phyloP scores from a whole-genome alignment of 352 stramenopile species.

The Pythium biforme region DNA sequence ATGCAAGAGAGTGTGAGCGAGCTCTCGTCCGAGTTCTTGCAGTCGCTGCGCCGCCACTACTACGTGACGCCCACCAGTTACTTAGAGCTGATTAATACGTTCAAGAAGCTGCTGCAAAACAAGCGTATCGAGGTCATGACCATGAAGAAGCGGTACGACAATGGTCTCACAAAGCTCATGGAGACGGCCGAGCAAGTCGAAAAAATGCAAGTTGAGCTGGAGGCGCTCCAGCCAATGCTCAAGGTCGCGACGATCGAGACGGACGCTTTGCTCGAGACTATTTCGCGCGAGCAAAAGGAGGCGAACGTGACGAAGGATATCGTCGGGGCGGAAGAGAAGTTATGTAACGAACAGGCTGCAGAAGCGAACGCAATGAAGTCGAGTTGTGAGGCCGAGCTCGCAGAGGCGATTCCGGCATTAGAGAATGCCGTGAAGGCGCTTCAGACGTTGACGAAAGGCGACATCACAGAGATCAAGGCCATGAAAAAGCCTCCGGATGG shows the following conservation, averaged over 20 bases:
- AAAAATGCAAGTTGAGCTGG: slow-evolving; percentile 92
- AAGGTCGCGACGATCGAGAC: slow-evolving; percentile 91
- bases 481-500: slow-evolving; percentile 95
- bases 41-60: slow-evolving; percentile 90
- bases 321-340: slow-evolving; percentile 80
- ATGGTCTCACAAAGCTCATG: slow-evolving; percentile 92
- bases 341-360: slow-evolving; percentile 84
- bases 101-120: slow-evolving; percentile 91
- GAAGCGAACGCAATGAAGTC: slow-evolving; percentile 90
- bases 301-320: slow-evolving; percentile 86
- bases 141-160: slow-evolving; percentile 91
- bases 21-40: slow-evolving; percentile 82
- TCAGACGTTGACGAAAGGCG: slow-evolving; percentile 91
- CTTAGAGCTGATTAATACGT: slow-evolving; percentile 94
- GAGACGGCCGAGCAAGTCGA: slow-evolving; percentile 93
- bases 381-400: slow-evolving; percentile 91
- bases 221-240: slow-evolving; percentile 91
- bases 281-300: slow-evolving; percentile 86
- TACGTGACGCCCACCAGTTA: slow-evolving; percentile 97
- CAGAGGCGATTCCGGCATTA: slow-evolving; percentile 90
- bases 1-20: slow-evolving; percentile 92
- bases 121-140: slow-evolving; percentile 91
- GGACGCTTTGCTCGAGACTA: slow-evolving; percentile 88
- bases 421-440: slow-evolving; percentile 91
- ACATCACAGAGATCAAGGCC: slow-evolving; percentile 96